These are phyloP conservation scores for Eragrostis tef DNA, from an alignment of 202 grass and related monocot species.

Conservation along the genomic window DNA sequence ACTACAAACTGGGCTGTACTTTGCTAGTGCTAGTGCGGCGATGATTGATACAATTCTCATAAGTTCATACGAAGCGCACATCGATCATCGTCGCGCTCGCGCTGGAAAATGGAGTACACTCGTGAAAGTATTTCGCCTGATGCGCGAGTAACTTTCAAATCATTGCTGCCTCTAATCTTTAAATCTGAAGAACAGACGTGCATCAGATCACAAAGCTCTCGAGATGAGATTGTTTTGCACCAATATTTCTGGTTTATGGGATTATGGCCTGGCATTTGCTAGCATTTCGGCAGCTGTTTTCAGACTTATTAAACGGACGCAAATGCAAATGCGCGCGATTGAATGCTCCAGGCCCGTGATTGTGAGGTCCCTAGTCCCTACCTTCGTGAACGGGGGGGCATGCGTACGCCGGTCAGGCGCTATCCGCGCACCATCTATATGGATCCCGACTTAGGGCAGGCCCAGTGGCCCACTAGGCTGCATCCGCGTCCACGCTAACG, in stretches of 20 bases:
- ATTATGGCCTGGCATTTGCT: background rate
- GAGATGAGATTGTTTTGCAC: background rate
- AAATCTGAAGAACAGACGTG: background rate
- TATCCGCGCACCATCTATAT: too few species aligned
- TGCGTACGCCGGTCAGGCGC: background rate
- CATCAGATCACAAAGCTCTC: background rate
- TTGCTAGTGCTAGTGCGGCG: background rate
- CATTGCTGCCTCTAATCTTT: background rate
- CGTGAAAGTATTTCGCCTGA: background rate
- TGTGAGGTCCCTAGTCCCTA: background rate
- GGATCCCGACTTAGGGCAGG: too few species aligned
- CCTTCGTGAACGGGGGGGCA: background rate
- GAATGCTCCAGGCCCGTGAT: too few species aligned
- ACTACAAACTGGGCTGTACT: background rate
- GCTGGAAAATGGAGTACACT: background rate
- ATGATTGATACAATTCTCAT: too few species aligned
- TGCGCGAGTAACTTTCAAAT: background rate
- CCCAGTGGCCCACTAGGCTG: too few species aligned
- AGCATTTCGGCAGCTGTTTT: background rate
- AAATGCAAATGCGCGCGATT: too few species aligned
- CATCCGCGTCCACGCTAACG: too few species aligned
- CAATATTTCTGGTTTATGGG: too few species aligned
- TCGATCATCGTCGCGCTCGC: too few species aligned
- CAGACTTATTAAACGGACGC: too few species aligned
- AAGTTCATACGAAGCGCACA: too few species aligned